Percentiles rank a stretch among this genome's conserved stretches.
Evolutionary conservation across 805 yeast genomes (phyloP).

Genomic region (Ogataea nakhonphanomensis): DNA sequence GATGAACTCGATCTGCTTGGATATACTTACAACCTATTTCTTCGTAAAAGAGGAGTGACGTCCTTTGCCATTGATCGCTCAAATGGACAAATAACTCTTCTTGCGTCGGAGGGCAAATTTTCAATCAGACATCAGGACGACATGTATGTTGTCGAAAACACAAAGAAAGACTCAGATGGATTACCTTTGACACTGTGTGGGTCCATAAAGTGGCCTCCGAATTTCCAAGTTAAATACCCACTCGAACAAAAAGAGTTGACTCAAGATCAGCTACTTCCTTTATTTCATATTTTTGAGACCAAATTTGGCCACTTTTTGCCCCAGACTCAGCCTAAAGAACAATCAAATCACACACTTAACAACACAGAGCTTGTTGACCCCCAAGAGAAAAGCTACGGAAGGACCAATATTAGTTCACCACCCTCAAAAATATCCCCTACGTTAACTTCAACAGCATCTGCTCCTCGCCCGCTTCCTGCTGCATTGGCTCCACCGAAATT

Average conservation of each 20-base stretch:
- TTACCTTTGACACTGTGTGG: background rate
- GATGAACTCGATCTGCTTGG: constrained; percentile 2
- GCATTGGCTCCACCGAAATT: constrained; percentile 45
- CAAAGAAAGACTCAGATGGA: constrained; percentile 1
- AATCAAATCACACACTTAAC: too few relatives aligned
- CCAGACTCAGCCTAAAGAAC: background rate
- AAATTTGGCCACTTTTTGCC: constrained; percentile 5
- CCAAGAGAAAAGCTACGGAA: too few relatives aligned
- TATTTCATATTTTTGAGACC: background rate
- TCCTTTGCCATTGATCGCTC: constrained; percentile 2
- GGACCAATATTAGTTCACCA: too few relatives aligned
- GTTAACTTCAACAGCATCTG: constrained; percentile 2
- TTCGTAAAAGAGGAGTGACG: background rate
- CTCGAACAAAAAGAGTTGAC: background rate
- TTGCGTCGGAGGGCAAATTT: constrained; percentile 7
- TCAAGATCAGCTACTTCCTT: background rate
- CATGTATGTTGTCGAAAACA: background rate
- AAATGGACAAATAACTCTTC: background rate
- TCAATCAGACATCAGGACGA: background rate
- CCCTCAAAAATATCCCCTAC: background rate
- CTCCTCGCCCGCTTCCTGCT: constrained; percentile 21
- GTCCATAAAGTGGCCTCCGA: constrained; percentile 1
- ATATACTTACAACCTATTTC: background rate
- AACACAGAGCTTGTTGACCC: too few relatives aligned
- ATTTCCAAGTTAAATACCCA: constrained; percentile 1